Percentiles rank a stretch among this genome's conserved stretches.
These are phyloP conservation scores for Colletotrichum sublineola DNA, from an alignment of 2,329 filamentous ascomycete species.

Conservation along the genomic window DNA sequence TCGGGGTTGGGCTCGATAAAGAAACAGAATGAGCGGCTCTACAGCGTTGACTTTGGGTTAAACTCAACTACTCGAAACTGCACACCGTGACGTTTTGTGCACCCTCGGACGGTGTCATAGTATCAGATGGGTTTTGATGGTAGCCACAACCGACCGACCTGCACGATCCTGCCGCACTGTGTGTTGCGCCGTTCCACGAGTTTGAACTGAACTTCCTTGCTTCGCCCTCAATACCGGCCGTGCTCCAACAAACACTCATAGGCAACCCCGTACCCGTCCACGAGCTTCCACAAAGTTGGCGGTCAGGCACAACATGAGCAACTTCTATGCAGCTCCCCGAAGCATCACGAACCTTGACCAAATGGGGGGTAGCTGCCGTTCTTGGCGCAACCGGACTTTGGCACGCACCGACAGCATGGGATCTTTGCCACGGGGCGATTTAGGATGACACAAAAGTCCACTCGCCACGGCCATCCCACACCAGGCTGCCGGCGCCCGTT, in stretches of 20 bases:
- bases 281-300: slow-evolving; percentile 21
- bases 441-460: slow-evolving; percentile 39
- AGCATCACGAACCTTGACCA: slow-evolving; percentile 6
- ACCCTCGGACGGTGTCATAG: slow-evolving; percentile 33
- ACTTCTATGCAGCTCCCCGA: slow-evolving; percentile 20
- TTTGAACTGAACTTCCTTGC: slow-evolving; percentile 16
- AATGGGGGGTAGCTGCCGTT: neutral
- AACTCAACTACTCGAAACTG: slow-evolving; percentile 36
- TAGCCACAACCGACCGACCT: slow-evolving; percentile 21
- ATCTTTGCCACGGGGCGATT: slow-evolving; percentile 24
- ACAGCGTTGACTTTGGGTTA: slow-evolving; percentile 6
- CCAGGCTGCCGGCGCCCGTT: slow-evolving; percentile 20
- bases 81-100: slow-evolving; percentile 28
- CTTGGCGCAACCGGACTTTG: slow-evolving; percentile 9
- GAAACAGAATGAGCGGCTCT: slow-evolving; percentile 14
- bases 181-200: slow-evolving; percentile 23
- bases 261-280: neutral
- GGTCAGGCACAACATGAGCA: slow-evolving; percentile 11
- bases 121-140: slow-evolving; percentile 41
- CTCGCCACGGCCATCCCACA: slow-evolving; percentile 21
- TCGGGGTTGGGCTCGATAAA: neutral
- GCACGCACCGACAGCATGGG: slow-evolving; percentile 32
- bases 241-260: neutral
- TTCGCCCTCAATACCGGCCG: neutral
- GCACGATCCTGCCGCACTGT: slow-evolving; percentile 37